Percentiles rank a stretch among this genome's conserved stretches.
These are phyloP conservation scores for Pseudogymnoascus sp. DNA, from an alignment of 2,329 filamentous ascomycete genomes.

Conservation along the genomic window DNA sequence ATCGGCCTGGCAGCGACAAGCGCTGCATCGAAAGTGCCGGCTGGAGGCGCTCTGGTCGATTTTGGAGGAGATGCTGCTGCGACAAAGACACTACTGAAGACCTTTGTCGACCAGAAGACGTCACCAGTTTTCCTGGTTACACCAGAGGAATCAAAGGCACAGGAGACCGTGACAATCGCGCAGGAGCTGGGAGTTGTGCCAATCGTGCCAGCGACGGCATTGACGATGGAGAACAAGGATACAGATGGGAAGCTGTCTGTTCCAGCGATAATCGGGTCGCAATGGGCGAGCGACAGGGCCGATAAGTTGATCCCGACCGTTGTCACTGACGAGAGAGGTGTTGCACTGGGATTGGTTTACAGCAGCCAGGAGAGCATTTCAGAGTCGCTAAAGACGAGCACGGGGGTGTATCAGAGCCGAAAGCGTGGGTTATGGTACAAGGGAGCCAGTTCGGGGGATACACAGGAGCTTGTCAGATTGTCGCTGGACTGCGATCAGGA, in stretches of 20 bases:
- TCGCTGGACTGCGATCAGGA: constrained; percentile 90
- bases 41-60: constrained; percentile 28
- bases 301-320: constrained; percentile 85
- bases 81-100: constrained; percentile 24
- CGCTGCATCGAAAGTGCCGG: constrained; percentile 17
- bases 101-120: constrained; percentile 20
- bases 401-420: constrained; percentile 80
- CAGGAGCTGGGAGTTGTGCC: constrained; percentile 47
- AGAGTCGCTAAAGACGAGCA: constrained; percentile 73
- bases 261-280: constrained; percentile 61
- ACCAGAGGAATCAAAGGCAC: constrained; percentile 14
- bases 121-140: constrained; percentile 25
- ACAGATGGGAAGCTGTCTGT: constrained; percentile 52
- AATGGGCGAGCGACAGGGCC: constrained; percentile 70
- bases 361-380: constrained; percentile 85
- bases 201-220: constrained; percentile 60
- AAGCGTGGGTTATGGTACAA: constrained; percentile 97
- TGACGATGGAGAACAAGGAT: constrained; percentile 62
- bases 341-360: constrained; percentile 84
- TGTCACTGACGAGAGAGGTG: constrained; percentile 79
- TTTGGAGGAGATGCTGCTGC: constrained; percentile 34
- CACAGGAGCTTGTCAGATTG: constrained; percentile 78
- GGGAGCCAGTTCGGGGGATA: constrained; percentile 87
- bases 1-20: constrained; percentile 39
- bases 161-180: constrained; percentile 19